Evolutionary conservation across 352 stramenopile species (phyloP).

Genomic region (Pythium plurisporium): DNA sequence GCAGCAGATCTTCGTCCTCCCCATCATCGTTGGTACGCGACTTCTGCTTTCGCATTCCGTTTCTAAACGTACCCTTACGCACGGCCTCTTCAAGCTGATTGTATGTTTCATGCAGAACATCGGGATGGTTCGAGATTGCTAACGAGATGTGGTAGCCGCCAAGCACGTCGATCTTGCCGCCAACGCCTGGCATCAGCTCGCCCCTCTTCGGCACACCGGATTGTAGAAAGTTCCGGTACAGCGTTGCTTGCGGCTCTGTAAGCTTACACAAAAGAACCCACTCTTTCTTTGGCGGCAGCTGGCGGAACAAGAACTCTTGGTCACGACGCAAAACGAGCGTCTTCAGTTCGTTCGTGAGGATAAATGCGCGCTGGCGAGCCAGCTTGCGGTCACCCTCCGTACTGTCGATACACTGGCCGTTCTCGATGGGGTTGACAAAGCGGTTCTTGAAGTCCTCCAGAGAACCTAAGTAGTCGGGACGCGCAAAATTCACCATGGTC

Average conservation of each 20-base stretch:
- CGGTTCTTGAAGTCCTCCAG: conserved; percentile 88
- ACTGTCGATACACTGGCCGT: conserved; percentile 80
- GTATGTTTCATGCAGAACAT: conserved; percentile 73
- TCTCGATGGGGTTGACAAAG: conserved; percentile 88
- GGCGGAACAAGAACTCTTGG: conserved; percentile 77
- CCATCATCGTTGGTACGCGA: conserved; percentile 26
- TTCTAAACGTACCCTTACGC: conserved; percentile 36
- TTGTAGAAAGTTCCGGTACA: conserved; percentile 75
- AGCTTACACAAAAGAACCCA: conserved; percentile 85
- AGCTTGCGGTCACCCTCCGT: conserved; percentile 62
- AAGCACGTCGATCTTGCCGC: conserved; percentile 65
- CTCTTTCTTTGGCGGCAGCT: conserved; percentile 87
- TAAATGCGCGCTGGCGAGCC: conserved; percentile 67
- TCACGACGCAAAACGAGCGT: conserved; percentile 82
- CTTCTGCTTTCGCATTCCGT: conserved; percentile 13
- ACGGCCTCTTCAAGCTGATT: conserved; percentile 53
- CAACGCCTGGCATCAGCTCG: conserved; percentile 16
- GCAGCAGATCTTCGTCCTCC: conserved; percentile 46
- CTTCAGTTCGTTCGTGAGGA: conserved; percentile 80
- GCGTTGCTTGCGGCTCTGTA: conserved; percentile 56
- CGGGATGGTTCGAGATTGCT: conserved; percentile 86
- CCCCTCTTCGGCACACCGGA: conserved; percentile 52
- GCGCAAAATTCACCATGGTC: conserved; percentile 90
- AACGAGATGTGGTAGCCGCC: conserved; percentile 85
- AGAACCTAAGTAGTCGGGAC: conserved; percentile 72